A percentile compares a stretch with the other conserved stretches of the same genome.
phyloP scores from a whole-genome alignment of 75 land plant genomes.

The Pinus albicaulis region DNA sequence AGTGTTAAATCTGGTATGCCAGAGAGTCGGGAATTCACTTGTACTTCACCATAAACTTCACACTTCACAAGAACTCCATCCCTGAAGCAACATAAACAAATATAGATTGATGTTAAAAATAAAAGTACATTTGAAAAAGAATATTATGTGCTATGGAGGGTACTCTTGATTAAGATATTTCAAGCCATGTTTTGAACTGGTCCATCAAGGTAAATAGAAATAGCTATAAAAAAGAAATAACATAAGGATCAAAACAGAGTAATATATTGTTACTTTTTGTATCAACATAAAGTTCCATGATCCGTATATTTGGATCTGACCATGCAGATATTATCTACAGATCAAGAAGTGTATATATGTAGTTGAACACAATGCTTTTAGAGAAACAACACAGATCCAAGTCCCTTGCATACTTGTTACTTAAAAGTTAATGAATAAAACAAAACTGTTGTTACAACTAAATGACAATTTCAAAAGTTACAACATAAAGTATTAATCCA shows the following conservation, averaged over 20 bases:
- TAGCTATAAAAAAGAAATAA: background rate
- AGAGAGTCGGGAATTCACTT: conserved; percentile 71
- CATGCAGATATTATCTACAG: too few species aligned
- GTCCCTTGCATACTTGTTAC: too few species aligned
- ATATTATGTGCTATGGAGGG: background rate
- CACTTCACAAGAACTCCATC: conserved; percentile 82
- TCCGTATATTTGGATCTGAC: background rate
- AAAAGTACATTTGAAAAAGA: background rate
- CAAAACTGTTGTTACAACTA: too few species aligned
- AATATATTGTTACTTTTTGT: background rate
- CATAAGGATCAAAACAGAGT: background rate
- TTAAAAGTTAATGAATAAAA: too few species aligned
- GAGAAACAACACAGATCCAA: too few species aligned
- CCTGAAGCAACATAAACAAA: conserved; percentile 30
- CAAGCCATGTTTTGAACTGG: background rate
- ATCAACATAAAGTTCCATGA: background rate
- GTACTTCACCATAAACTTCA: conserved; percentile 94
- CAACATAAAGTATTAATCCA: too few species aligned
- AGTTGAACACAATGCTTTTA: too few species aligned
- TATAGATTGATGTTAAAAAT: background rate
- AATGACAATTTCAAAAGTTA: too few species aligned
- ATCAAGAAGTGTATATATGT: too few species aligned
- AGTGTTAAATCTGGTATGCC: conserved; percentile 90
- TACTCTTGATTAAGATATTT: background rate
- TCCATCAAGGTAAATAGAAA: background rate